A percentile compares a stretch with the other conserved stretches of the same genome.
Evolutionary conservation across 2,329 filamentous ascomycete species (phyloP).

Genomic region (Epichloe gansuensis): DNA sequence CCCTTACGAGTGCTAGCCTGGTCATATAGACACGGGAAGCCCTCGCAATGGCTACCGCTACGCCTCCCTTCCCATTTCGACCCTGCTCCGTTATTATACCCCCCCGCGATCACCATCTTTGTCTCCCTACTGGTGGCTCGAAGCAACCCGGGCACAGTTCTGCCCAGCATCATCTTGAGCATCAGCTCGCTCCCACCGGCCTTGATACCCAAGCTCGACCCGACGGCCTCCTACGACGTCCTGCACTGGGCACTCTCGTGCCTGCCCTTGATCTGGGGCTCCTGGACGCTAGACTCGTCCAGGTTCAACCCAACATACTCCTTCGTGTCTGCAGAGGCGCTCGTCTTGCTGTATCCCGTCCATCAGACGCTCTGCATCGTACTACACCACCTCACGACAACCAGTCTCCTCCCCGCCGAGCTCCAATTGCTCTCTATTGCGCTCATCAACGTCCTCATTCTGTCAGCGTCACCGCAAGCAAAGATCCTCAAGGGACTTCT

Average conservation of each 20-base stretch:
- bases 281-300: slow-evolving; percentile 10
- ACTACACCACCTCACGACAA: slow-evolving; percentile 71
- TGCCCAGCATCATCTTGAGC: slow-evolving; percentile 72
- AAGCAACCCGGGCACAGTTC: slow-evolving; percentile 45
- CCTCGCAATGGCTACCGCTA: slow-evolving; percentile 29
- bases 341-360: slow-evolving; percentile 63
- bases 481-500: slow-evolving; percentile 75
- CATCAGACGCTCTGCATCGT: slow-evolving; percentile 65
- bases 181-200: slow-evolving; percentile 63
- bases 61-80: slow-evolving; percentile 68
- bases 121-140: slow-evolving; percentile 62
- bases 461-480: slow-evolving; percentile 69
- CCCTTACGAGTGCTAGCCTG: slow-evolving; percentile 45
- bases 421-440: slow-evolving; percentile 74
- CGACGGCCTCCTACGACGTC: slow-evolving; percentile 44
- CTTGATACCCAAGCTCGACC: slow-evolving; percentile 53
- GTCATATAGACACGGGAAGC: slow-evolving; percentile 27
- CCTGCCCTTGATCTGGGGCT: slow-evolving; percentile 42
- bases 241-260: slow-evolving; percentile 72
- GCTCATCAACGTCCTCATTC: slow-evolving; percentile 67
- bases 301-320: slow-evolving; percentile 26
- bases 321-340: slow-evolving; percentile 37
- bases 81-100: slow-evolving; percentile 82
- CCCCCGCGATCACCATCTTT: slow-evolving; percentile 63
- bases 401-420: slow-evolving; percentile 76